Conservation (phyloP, 2,329 filamentous ascomycete genomes). For the Fusarium marasasianum region DNA sequence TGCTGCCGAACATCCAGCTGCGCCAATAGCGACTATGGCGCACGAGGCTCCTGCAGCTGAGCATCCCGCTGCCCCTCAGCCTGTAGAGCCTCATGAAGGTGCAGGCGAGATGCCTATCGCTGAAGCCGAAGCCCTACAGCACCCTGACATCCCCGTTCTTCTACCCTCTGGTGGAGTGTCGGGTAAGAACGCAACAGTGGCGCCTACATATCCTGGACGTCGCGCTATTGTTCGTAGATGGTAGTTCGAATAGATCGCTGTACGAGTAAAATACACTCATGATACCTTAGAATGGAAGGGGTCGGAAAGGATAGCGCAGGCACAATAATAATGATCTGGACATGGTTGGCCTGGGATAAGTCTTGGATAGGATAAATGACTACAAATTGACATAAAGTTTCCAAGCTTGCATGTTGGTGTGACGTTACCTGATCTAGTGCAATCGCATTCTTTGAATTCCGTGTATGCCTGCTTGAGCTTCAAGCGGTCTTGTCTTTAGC, state of each 20-base stretch:
- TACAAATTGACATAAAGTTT: not conserved
- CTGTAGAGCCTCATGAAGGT: not conserved
- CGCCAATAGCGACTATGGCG: not conserved
- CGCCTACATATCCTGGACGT: constrained; percentile 5
- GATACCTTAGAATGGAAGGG: not conserved
- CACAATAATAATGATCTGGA: constrained; percentile 22
- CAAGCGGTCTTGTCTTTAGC: too few species aligned
- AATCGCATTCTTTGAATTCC: too few species aligned
- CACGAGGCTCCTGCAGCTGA: not conserved
- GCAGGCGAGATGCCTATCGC: constrained; percentile 1
- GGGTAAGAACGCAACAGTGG: not conserved
- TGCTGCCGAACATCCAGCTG: not conserved
- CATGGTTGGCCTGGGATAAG: constrained; percentile 2
- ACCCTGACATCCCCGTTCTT: constrained; percentile 2
- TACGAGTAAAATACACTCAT: not conserved
- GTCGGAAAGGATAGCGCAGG: not conserved
- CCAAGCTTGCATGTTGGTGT: not conserved
- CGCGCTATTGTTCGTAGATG: constrained; percentile 20
- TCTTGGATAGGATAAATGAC: constrained; percentile 22
- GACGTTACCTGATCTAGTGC: too few species aligned
- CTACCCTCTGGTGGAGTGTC: constrained; percentile 8
- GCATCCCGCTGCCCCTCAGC: not conserved
- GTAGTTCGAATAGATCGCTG: not conserved
- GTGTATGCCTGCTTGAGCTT: too few species aligned
- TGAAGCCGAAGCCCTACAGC: not conserved